phyloP scores from a whole-genome alignment of 257 asterid species.

The Lycium barbarum region DNA sequence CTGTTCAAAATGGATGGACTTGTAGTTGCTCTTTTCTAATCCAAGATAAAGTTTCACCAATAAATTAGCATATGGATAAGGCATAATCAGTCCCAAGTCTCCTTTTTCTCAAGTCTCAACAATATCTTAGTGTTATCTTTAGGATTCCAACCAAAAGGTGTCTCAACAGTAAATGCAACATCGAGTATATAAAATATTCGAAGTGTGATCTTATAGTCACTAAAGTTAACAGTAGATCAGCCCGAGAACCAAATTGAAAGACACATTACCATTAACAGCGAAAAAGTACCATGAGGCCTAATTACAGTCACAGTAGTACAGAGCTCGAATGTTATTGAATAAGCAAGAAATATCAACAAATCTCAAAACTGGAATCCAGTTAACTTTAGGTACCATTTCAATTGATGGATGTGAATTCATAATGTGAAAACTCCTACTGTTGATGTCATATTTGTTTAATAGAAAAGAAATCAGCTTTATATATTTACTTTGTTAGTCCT shows the following conservation, averaged over 20 bases:
- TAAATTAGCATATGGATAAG: neutral
- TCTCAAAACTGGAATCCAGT: neutral
- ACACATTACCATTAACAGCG: neutral
- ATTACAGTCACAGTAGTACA: neutral
- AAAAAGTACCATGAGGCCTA: neutral
- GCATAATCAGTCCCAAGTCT: neutral
- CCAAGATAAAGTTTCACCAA: neutral
- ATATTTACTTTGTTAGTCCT: neutral
- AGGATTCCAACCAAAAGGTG: neutral
- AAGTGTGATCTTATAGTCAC: neutral
- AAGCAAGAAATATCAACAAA: neutral
- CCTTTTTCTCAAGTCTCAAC: neutral
- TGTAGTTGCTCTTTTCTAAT: neutral
- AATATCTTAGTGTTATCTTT: neutral
- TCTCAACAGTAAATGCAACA: neutral
- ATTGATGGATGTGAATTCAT: neutral
- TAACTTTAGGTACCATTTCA: neutral
- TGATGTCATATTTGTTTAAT: neutral
- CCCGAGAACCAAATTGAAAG: neutral
- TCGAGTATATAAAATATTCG: neutral
- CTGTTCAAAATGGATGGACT: neutral
- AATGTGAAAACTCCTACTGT: neutral
- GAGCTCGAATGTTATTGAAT: neutral
- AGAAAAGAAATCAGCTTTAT: neutral
- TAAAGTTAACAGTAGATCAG: neutral